Percentiles rank a stretch among this genome's conserved stretches.
Evolutionary conservation across 495 filamentous ascomycete genomes (phyloP).

Genomic region (Neurospora hispaniola): DNA sequence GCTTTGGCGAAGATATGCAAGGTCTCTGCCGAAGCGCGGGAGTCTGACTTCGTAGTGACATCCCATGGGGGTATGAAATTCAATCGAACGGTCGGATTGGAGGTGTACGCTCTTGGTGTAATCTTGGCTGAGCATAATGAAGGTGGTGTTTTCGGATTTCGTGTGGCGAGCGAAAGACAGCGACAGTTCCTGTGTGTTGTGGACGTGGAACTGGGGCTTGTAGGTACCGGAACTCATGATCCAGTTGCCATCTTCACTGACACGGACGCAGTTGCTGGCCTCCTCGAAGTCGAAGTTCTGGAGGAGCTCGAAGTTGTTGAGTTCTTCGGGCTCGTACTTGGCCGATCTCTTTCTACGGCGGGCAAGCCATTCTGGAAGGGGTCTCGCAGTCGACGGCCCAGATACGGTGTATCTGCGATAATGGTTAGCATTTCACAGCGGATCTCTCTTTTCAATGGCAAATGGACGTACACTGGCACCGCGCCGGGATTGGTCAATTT

Average conservation of each 20-base stretch:
- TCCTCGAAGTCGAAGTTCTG: slow-evolving; percentile 99
- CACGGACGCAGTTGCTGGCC: slow-evolving; percentile 82
- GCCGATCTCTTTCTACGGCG: slow-evolving; percentile 84
- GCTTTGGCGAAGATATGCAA: slow-evolving; percentile 73
- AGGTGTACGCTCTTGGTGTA: slow-evolving; percentile 93
- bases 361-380: slow-evolving; percentile 90
- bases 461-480: slow-evolving; percentile 59
- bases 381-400: slow-evolving; percentile 78
- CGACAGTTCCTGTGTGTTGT: slow-evolving; percentile 85
- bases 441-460: background rate
- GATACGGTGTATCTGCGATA: slow-evolving; percentile 61
- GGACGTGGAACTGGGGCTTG: slow-evolving; percentile 95
- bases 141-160: slow-evolving; percentile 85
- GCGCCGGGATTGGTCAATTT: slow-evolving; percentile 79
- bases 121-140: slow-evolving; percentile 82
- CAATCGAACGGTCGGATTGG: slow-evolving; percentile 80
- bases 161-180: slow-evolving; percentile 91
- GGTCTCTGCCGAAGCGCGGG: slow-evolving; percentile 83
- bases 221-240: slow-evolving; percentile 92
- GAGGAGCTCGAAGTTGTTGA: slow-evolving; percentile 85
- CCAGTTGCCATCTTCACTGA: slow-evolving; percentile 95
- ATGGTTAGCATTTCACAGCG: background rate
- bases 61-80: slow-evolving; percentile 87
- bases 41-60: slow-evolving; percentile 80
- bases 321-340: slow-evolving; percentile 86